A percentile compares a stretch with the other conserved stretches of the same genome.
These are phyloP conservation scores for Eutrema japonicum DNA, from an alignment of 345 rosid species.

Conservation along the genomic window DNA sequence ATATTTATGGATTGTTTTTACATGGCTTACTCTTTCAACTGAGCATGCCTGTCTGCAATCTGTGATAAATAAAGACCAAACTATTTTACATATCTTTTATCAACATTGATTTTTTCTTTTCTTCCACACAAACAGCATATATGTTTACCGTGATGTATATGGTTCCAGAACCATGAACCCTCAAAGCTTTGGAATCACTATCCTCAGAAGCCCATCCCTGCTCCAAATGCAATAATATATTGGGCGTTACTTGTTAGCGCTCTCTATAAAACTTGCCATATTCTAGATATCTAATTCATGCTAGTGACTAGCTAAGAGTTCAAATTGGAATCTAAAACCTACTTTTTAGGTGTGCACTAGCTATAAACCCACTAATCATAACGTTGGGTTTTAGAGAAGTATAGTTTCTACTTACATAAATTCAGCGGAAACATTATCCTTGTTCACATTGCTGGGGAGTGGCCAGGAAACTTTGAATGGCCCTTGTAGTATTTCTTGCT, in stretches of 20 bases:
- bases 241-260: constrained; percentile 9
- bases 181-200: constrained; percentile 67
- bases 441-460: constrained; percentile 64
- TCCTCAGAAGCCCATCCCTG: constrained; percentile 67
- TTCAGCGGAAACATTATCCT: constrained; percentile 66
- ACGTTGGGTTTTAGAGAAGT: constrained; percentile 15
- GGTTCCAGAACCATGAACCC: constrained; percentile 27
- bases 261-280: background rate
- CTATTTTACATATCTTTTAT: constrained; percentile 36
- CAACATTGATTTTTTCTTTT: background rate
- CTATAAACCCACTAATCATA: constrained; percentile 11
- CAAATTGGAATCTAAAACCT: constrained; percentile 17
- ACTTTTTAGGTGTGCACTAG: constrained; percentile 1
- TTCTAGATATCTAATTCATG: background rate
- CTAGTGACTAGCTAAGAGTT: background rate
- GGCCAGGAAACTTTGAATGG: constrained; percentile 72
- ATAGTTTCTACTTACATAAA: constrained; percentile 59
- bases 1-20: constrained; percentile 31
- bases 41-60: constrained; percentile 32
- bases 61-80: constrained; percentile 28
- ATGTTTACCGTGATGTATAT: constrained; percentile 27
- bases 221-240: constrained; percentile 27
- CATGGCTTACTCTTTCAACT: constrained; percentile 30
- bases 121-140: constrained; percentile 20
- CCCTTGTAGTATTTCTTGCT: constrained; percentile 61